These are phyloP conservation scores for Fusarium tjaetaba DNA, from an alignment of 2,329 filamentous ascomycete genomes.

Conservation along the genomic window DNA sequence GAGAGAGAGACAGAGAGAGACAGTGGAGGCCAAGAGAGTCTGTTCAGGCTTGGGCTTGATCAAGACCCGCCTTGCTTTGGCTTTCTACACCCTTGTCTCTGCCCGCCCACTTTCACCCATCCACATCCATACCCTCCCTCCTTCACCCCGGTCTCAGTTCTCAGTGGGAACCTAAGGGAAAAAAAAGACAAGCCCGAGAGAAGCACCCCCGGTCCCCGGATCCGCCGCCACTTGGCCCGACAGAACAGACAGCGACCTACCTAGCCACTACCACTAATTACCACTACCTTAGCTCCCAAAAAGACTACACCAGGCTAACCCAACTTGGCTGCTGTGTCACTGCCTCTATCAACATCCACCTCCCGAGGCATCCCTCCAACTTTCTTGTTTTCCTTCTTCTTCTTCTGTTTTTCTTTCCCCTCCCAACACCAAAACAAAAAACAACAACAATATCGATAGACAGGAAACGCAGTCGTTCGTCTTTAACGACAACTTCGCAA, in stretches of 20 bases:
- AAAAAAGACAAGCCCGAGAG: not conserved
- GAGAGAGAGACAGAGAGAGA: not conserved
- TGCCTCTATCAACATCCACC: slow-evolving; percentile 32
- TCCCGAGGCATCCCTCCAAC: slow-evolving; percentile 38
- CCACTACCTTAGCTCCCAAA: not conserved
- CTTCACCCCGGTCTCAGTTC: slow-evolving; percentile 23
- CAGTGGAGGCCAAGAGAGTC: slow-evolving; percentile 3
- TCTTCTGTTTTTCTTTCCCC: not conserved
- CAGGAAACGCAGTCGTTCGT: slow-evolving; percentile 26
- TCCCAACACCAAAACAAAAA: slow-evolving; percentile 21
- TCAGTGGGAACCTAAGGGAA: not conserved
- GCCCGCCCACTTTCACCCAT: slow-evolving; percentile 17
- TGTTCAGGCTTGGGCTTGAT: slow-evolving; percentile 3
- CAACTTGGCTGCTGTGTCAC: slow-evolving; percentile 30
- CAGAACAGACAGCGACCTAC: slow-evolving; percentile 10
- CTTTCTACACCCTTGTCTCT: slow-evolving; percentile 25
- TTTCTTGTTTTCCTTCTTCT: slow-evolving; percentile 27
- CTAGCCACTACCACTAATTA: not conserved
- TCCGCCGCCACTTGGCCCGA: slow-evolving; percentile 38
- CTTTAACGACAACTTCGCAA: slow-evolving; percentile 18
- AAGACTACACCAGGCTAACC: slow-evolving; percentile 18
- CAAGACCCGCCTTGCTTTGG: slow-evolving; percentile 23
- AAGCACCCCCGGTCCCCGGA: slow-evolving; percentile 31
- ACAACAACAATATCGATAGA: not conserved
- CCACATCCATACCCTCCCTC: slow-evolving; percentile 2